phyloP scores from a whole-genome alignment of 2,329 filamentous ascomycete species.

The Aureobasidium mangrovei region DNA sequence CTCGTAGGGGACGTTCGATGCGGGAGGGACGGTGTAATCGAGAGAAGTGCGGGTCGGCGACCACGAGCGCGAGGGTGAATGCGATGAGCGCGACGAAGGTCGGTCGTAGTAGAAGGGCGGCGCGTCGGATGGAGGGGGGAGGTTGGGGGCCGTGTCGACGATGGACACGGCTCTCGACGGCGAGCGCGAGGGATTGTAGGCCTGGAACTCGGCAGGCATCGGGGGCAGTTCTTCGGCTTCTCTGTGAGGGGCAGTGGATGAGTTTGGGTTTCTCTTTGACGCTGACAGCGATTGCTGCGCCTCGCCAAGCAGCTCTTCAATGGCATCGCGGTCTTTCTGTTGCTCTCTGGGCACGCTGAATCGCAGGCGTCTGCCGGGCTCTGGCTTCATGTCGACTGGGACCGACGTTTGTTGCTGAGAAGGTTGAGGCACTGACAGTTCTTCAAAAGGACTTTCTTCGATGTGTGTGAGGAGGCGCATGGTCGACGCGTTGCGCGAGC shows the following conservation, averaged over 20 bases:
- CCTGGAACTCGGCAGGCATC: constrained; percentile 14
- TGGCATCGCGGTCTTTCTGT: constrained; percentile 19
- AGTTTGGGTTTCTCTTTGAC: constrained; percentile 5
- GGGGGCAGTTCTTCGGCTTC: constrained; percentile 14
- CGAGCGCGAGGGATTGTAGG: constrained; percentile 36
- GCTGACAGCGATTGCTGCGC: constrained; percentile 2
- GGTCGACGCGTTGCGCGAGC: constrained; percentile 34
- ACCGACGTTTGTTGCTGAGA: constrained; percentile 2
- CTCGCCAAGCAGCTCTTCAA: constrained; percentile 8
- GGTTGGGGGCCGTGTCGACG: constrained; percentile 40
- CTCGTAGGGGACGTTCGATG: constrained; percentile 67
- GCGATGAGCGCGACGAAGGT: constrained; percentile 45
- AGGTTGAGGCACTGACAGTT: constrained; percentile 31
- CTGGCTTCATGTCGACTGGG: not conserved
- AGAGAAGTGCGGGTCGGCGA: constrained; percentile 45
- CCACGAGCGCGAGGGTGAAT: constrained; percentile 45
- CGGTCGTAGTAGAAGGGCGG: constrained; percentile 55
- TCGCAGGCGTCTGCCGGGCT: not conserved
- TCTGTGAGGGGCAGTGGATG: constrained; percentile 16
- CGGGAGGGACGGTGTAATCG: constrained; percentile 64
- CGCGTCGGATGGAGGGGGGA: constrained; percentile 51
- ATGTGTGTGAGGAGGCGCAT: constrained; percentile 43
- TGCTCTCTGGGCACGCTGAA: constrained; percentile 21
- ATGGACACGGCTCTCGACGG: constrained; percentile 42
- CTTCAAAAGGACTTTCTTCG: constrained; percentile 34